Percentiles rank a stretch among this genome's conserved stretches.
These are phyloP conservation scores for Urtica urens DNA, from an alignment of 306 rosid species.

Conservation along the genomic window DNA sequence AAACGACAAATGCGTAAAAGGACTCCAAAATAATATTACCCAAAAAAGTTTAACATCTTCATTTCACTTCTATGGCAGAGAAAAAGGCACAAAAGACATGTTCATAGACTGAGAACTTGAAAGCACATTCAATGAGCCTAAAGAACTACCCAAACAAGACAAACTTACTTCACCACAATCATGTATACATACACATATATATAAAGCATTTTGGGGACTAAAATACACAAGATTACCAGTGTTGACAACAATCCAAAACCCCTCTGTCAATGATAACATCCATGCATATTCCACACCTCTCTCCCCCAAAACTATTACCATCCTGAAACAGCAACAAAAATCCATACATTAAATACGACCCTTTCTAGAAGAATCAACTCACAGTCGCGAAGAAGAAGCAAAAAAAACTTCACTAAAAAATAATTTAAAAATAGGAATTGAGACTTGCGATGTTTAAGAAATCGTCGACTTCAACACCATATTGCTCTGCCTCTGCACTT, in stretches of 20 bases:
- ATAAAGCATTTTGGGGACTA: neutral
- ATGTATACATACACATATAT: too few species aligned
- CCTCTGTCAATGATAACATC: conserved; percentile 80
- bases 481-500: conserved; percentile 40
- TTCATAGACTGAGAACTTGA: too few species aligned
- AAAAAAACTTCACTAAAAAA: too few species aligned
- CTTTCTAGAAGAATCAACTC: neutral
- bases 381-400: neutral
- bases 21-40: too few species aligned
- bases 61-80: too few species aligned
- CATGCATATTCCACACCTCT: conserved; percentile 95
- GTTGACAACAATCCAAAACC: conserved; percentile 93
- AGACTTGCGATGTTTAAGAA: conserved; percentile 35
- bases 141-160: too few species aligned
- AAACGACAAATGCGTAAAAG: conserved; percentile 1
- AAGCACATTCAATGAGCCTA: too few species aligned
- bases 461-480: conserved; percentile 31
- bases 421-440: conserved; percentile 9
- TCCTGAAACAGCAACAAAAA: conserved; percentile 30
- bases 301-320: conserved; percentile 42
- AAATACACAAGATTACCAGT: conserved; percentile 41
- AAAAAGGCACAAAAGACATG: too few species aligned
- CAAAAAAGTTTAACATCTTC: too few species aligned
- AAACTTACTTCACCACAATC: too few species aligned
- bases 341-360: neutral